These are phyloP conservation scores for Ceratobasidium sp. DNA, from an alignment of 1,284 basidiomycete genomes.

Conservation along the genomic window DNA sequence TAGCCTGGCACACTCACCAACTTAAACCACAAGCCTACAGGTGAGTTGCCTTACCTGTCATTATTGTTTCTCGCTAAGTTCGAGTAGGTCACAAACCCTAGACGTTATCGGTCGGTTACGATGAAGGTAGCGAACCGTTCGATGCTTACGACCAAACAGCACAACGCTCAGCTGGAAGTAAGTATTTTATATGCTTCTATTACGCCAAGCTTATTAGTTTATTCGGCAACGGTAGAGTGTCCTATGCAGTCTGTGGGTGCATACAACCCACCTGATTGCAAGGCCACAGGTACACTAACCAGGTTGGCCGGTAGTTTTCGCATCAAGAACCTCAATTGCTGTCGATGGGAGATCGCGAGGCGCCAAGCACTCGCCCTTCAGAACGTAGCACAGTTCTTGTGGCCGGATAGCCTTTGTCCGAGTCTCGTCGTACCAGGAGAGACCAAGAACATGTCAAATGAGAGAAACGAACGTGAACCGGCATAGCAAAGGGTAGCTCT, in stretches of 20 bases:
- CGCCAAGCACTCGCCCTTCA: conserved; percentile 52
- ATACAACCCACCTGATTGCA: conserved; percentile 21
- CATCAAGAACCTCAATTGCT: conserved; percentile 47
- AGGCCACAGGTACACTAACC: conserved; percentile 26
- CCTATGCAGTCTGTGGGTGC: conserved; percentile 47
- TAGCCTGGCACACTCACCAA: conserved; percentile 57
- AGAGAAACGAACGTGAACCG: conserved; percentile 11
- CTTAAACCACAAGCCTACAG: conserved; percentile 57
- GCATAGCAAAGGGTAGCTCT: conserved; percentile 2
- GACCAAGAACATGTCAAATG: conserved; percentile 12
- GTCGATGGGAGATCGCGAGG: conserved; percentile 47
- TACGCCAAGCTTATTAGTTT: neutral
- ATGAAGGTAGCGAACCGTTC: neutral
- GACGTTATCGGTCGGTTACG: conserved; percentile 27
- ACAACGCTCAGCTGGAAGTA: conserved; percentile 50
- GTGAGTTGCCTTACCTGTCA: neutral
- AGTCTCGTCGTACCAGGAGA: conserved; percentile 9
- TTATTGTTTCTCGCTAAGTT: neutral
- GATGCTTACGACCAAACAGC: conserved; percentile 53
- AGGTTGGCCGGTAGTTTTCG: conserved; percentile 22
- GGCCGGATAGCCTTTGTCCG: conserved; percentile 24
- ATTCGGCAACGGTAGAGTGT: conserved; percentile 38
- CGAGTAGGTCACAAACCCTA: conserved; percentile 41
- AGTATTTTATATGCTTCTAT: neutral
- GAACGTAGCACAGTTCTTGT: conserved; percentile 52